Evolutionary conservation across 2,329 filamentous ascomycete genomes (phyloP).

Genomic region (Botrytis cinerea): DNA sequence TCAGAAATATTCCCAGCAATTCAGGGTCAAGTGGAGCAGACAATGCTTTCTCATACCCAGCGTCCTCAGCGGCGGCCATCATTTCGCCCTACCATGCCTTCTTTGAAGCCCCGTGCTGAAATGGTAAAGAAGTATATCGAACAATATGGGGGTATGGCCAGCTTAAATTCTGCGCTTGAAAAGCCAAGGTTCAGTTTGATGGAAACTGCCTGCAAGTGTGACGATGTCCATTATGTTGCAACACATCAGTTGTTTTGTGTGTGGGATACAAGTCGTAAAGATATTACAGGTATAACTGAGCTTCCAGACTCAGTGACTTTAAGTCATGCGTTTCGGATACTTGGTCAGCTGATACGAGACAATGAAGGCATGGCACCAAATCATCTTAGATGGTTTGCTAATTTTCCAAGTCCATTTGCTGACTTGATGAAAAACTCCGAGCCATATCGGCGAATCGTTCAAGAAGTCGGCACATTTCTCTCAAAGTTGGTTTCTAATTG

Average conservation of each 20-base stretch:
- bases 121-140: conserved; percentile 37
- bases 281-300: conserved; percentile 42
- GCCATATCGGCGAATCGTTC: conserved; percentile 40
- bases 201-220: conserved; percentile 52
- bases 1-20: background rate
- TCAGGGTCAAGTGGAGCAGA: background rate
- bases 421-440: conserved; percentile 39
- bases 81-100: conserved; percentile 29
- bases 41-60: conserved; percentile 21
- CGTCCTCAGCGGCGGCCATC: conserved; percentile 30
- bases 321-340: conserved; percentile 40
- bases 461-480: conserved; percentile 50
- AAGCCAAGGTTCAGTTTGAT: conserved; percentile 56
- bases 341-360: conserved; percentile 49
- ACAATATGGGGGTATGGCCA: conserved; percentile 32
- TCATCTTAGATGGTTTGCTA: conserved; percentile 49
- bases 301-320: conserved; percentile 36
- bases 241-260: conserved; percentile 67
- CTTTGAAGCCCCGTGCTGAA: conserved; percentile 31
- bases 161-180: conserved; percentile 44
- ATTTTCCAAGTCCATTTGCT: conserved; percentile 48
- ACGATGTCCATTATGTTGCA: conserved; percentile 65
- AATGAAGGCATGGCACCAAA: conserved; percentile 47
- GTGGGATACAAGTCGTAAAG: conserved; percentile 45
- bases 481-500: conserved; percentile 47